Percentiles rank a stretch among this genome's conserved stretches.
Evolutionary conservation across 805 yeast species (phyloP).

Genomic region (Yarrowia porcina): DNA sequence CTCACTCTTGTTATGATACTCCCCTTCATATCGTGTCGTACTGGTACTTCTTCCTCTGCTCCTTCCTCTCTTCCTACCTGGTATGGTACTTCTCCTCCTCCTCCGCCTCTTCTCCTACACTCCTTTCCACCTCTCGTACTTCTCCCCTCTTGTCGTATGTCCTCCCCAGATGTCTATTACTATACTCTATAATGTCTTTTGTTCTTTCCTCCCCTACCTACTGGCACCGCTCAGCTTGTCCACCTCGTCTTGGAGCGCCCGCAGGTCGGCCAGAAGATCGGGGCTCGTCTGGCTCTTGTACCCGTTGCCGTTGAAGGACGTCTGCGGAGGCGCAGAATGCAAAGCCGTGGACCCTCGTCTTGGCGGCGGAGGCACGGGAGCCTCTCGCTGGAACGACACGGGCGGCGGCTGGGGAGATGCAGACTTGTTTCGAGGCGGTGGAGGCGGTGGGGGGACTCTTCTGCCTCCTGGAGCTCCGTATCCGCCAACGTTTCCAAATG

Average conservation of each 20-base stretch:
- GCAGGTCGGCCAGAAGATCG: slow-evolving; percentile 60
- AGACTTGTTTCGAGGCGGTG: slow-evolving; percentile 36
- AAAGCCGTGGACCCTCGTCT: slow-evolving; percentile 5
- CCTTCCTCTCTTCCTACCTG: too few relatives aligned
- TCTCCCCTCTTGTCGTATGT: too few relatives aligned
- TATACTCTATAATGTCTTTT: slow-evolving; percentile 5
- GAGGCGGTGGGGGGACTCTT: slow-evolving; percentile 32
- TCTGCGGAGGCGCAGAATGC: slow-evolving; percentile 22
- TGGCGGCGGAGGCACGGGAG: slow-evolving; percentile 24
- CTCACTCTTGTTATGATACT: too few relatives aligned
- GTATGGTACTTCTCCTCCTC: too few relatives aligned
- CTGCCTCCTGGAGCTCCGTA: not conserved
- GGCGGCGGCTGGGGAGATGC: slow-evolving; percentile 37
- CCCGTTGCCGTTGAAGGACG: slow-evolving; percentile 10
- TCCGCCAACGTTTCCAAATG: not conserved
- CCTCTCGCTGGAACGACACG: slow-evolving; percentile 8
- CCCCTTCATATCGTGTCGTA: too few relatives aligned
- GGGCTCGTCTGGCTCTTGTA: slow-evolving; percentile 30
- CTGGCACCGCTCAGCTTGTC: slow-evolving; percentile 44
- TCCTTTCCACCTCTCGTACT: too few relatives aligned
- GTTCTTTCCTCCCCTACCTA: not conserved
- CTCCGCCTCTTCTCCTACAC: not conserved
- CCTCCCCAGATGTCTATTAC: too few relatives aligned
- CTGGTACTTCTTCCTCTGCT: too few relatives aligned
- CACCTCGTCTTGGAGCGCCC: slow-evolving; percentile 67